Conservation (phyloP, 192 early-diverging fungal species). For the Fimicolochytrium jonesii region DNA sequence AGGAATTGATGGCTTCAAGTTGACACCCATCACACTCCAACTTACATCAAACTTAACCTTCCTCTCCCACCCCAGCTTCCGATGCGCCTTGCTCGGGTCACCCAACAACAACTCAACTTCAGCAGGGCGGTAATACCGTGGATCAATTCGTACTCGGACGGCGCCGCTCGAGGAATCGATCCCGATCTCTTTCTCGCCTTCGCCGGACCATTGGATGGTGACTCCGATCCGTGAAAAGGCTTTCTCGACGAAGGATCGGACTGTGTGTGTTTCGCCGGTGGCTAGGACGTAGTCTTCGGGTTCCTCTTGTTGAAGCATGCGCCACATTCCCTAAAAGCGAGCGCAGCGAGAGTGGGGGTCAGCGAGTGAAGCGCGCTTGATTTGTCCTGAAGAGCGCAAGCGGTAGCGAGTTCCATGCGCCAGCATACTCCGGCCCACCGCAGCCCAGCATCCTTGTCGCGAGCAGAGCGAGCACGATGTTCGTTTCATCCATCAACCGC, state of each 20-base stretch:
- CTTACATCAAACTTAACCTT: slow-evolving; percentile 66
- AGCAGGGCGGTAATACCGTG: slow-evolving; percentile 75
- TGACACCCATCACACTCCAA: too few species aligned
- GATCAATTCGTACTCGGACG: slow-evolving; percentile 60
- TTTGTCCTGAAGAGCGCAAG: too few species aligned
- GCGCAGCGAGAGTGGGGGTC: not conserved
- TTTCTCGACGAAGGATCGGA: slow-evolving; percentile 72
- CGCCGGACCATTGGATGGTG: slow-evolving; percentile 45
- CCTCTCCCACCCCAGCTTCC: slow-evolving; percentile 60
- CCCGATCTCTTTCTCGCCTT: slow-evolving; percentile 28
- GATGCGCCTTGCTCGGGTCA: slow-evolving; percentile 67
- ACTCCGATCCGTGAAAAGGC: slow-evolving; percentile 60
- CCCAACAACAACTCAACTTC: slow-evolving; percentile 74
- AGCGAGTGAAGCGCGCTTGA: not conserved
- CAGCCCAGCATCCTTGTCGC: too few species aligned
- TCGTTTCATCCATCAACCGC: too few species aligned
- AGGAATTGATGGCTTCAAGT: too few species aligned
- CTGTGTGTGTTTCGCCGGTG: slow-evolving; percentile 77
- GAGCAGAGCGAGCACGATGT: too few species aligned
- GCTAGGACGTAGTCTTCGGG: slow-evolving; percentile 74
- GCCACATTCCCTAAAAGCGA: slow-evolving; percentile 67
- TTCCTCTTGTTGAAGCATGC: slow-evolving; percentile 71
- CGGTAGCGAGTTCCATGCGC: too few species aligned
- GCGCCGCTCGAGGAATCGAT: slow-evolving; percentile 19
- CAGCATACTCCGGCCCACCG: too few species aligned